Evolutionary conservation across 495 filamentous ascomycete genomes (phyloP).

Genomic region (Neurospora sp.): DNA sequence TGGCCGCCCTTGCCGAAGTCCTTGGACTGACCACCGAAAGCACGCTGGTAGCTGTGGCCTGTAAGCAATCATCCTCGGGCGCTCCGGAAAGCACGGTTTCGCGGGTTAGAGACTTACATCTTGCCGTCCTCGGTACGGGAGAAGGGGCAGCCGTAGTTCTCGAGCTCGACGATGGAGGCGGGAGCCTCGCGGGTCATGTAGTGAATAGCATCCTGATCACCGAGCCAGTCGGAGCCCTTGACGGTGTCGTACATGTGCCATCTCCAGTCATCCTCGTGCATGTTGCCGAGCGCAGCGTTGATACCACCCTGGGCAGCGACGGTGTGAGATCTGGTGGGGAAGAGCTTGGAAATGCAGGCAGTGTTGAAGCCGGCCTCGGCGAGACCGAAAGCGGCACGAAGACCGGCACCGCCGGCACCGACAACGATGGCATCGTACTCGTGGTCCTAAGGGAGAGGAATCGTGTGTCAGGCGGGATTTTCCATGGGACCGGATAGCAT

Average conservation of each 20-base stretch:
- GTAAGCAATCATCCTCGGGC: slow-evolving; percentile 3
- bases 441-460: slow-evolving; percentile 33
- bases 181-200: slow-evolving; percentile 98
- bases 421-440: slow-evolving; percentile 79
- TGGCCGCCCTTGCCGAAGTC: slow-evolving; percentile 93
- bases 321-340: slow-evolving; percentile 91
- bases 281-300: slow-evolving; percentile 92
- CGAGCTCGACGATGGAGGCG: slow-evolving; percentile 82
- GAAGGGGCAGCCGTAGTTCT: slow-evolving; percentile 97
- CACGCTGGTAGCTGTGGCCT: slow-evolving; percentile 66
- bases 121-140: slow-evolving; percentile 93
- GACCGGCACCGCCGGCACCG: slow-evolving; percentile 85
- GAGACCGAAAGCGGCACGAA: slow-evolving; percentile 91
- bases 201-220: slow-evolving; percentile 97
- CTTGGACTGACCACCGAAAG: slow-evolving; percentile 93
- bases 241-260: slow-evolving; percentile 99
- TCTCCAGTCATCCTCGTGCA: slow-evolving; percentile 87
- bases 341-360: slow-evolving; percentile 95
- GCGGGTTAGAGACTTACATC: slow-evolving; percentile 44
- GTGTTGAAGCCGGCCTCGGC: slow-evolving; percentile 98
- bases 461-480: slow-evolving; percentile 18
- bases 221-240: slow-evolving; percentile 96
- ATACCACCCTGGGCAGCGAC: slow-evolving; percentile 92
- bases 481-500: slow-evolving; percentile 11
- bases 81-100: not conserved